These are phyloP conservation scores for Eucalyptus polybractea DNA, from an alignment of 345 rosid genomes.

Conservation along the genomic window DNA sequence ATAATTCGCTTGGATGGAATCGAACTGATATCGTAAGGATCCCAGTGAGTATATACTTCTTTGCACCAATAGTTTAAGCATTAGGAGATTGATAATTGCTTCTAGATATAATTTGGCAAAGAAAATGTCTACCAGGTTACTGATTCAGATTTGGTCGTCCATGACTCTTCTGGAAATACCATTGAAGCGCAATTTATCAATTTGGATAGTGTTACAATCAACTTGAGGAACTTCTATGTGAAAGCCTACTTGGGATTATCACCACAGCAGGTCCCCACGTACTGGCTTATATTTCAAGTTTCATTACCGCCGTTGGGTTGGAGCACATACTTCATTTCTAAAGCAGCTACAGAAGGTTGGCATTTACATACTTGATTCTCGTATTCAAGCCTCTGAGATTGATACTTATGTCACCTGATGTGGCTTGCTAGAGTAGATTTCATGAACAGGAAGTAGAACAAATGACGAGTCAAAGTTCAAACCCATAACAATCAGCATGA, in stretches of 20 bases:
- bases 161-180: slow-evolving; percentile 45
- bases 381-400: not conserved
- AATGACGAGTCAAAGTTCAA: not conserved
- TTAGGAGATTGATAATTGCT: not conserved
- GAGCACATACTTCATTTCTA: slow-evolving; percentile 70
- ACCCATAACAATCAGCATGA: not conserved
- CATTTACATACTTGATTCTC: not conserved
- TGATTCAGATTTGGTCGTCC: slow-evolving; percentile 33
- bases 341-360: slow-evolving; percentile 30
- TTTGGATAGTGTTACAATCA: slow-evolving; percentile 51
- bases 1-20: slow-evolving; percentile 85
- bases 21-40: slow-evolving; percentile 60
- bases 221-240: slow-evolving; percentile 49
- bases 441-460: too few relatives aligned
- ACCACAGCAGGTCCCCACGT: slow-evolving; percentile 24
- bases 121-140: slow-evolving; percentile 36
- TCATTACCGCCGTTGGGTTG: slow-evolving; percentile 76
- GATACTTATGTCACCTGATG: not conserved
- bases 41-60: slow-evolving; percentile 34
- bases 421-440: not conserved
- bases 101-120: not conserved
- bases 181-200: slow-evolving; percentile 36
- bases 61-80: not conserved
- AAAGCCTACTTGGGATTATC: slow-evolving; percentile 51
- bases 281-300: slow-evolving; percentile 71